These are phyloP conservation scores for Lomentospora prolificans DNA, from an alignment of 2,329 filamentous ascomycete genomes.

Conservation along the genomic window DNA sequence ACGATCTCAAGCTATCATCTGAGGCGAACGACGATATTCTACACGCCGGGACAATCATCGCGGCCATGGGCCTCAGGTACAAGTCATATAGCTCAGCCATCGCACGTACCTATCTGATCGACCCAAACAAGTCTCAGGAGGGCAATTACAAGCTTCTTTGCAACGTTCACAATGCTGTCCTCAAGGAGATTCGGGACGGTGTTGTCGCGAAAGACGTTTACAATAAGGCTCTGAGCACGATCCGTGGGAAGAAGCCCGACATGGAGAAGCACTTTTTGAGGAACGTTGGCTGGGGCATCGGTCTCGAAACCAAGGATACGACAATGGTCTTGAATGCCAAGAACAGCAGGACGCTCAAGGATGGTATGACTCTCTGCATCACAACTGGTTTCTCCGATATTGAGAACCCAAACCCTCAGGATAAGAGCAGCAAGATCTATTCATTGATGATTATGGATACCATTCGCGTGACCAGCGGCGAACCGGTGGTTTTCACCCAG, in stretches of 20 bases:
- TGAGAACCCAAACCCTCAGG: slow-evolving; percentile 75
- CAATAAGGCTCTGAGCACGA: slow-evolving; percentile 67
- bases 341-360: slow-evolving; percentile 72
- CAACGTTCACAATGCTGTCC: slow-evolving; percentile 74
- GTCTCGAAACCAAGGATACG: slow-evolving; percentile 79
- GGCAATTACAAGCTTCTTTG: slow-evolving; percentile 84
- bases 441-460: slow-evolving; percentile 89
- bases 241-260: slow-evolving; percentile 88
- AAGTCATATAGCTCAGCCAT: slow-evolving; percentile 92
- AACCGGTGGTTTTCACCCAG: slow-evolving; percentile 83
- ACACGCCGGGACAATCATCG: slow-evolving; percentile 87
- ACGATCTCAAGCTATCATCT: slow-evolving; percentile 73
- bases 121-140: slow-evolving; percentile 93
- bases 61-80: slow-evolving; percentile 84
- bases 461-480: slow-evolving; percentile 70
- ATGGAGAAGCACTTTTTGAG: slow-evolving; percentile 92
- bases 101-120: slow-evolving; percentile 88
- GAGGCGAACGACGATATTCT: slow-evolving; percentile 74
- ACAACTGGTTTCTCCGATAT: slow-evolving; percentile 86
- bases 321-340: slow-evolving; percentile 82
- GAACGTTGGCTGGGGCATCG: slow-evolving; percentile 84
- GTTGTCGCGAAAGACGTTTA: slow-evolving; percentile 84
- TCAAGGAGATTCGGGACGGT: slow-evolving; percentile 86
- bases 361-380: slow-evolving; percentile 93
- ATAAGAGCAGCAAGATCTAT: slow-evolving; percentile 83